Conservation (phyloP, 2,329 filamentous ascomycete species). For the Paracorniculantispora psalliotae region DNA sequence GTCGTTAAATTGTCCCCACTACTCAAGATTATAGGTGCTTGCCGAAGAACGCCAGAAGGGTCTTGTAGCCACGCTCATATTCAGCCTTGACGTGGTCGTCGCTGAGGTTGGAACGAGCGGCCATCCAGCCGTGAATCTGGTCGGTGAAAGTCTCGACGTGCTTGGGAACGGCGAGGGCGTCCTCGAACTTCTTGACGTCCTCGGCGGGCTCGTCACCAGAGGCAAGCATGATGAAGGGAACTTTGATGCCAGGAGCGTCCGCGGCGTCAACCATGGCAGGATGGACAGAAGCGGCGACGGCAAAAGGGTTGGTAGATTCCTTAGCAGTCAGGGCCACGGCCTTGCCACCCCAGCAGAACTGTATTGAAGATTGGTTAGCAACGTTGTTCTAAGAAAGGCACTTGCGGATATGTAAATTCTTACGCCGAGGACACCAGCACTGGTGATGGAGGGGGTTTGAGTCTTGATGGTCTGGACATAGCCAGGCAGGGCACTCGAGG, state of each 20-base stretch:
- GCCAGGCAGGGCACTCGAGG: constrained; percentile 47
- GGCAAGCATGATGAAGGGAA: constrained; percentile 59
- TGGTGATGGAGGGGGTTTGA: constrained; percentile 50
- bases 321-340: constrained; percentile 50
- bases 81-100: constrained; percentile 55
- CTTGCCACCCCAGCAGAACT: constrained; percentile 70
- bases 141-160: constrained; percentile 61
- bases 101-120: constrained; percentile 55
- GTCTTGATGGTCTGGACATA: constrained; percentile 49
- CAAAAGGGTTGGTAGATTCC: constrained; percentile 50
- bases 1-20: too few relatives aligned
- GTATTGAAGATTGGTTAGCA: not conserved
- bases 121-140: constrained; percentile 73
- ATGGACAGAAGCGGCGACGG: constrained; percentile 47
- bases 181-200: constrained; percentile 51
- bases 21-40: constrained; percentile 47
- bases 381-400: too few relatives aligned
- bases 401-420: too few relatives aligned
- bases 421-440: constrained; percentile 58
- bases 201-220: constrained; percentile 59
- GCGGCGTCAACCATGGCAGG: constrained; percentile 60
- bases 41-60: constrained; percentile 52
- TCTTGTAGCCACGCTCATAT: constrained; percentile 58
- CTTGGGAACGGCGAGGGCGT: constrained; percentile 48
- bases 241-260: constrained; percentile 55